These are phyloP conservation scores for Plasmodium malariae DNA, from an alignment of 169 alveolate species.

Conservation along the genomic window DNA sequence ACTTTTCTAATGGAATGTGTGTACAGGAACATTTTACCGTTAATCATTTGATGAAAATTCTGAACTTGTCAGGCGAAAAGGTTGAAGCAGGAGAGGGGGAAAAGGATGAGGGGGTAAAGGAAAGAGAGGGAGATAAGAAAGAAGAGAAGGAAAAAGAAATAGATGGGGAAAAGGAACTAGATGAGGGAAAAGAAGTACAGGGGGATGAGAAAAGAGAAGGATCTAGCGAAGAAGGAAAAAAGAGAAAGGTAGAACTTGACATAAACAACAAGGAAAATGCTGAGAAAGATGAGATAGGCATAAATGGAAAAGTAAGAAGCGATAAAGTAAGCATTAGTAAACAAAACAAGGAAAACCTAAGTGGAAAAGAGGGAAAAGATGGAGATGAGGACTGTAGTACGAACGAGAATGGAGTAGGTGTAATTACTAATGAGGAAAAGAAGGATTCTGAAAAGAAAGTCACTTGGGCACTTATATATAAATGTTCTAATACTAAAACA, in stretches of 20 bases:
- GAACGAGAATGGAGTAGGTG: background rate
- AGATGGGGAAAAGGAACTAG: background rate
- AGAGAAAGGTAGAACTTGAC: background rate
- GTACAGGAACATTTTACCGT: conserved; percentile 18
- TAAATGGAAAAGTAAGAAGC: background rate
- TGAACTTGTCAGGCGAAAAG: conserved; percentile 32
- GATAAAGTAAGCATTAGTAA: background rate
- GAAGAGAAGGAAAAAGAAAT: background rate
- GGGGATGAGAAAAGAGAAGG: background rate
- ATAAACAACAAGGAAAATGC: background rate
- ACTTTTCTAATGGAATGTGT: conserved; percentile 34
- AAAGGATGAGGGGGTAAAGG: background rate
- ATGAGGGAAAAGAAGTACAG: background rate
- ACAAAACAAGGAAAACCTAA: background rate
- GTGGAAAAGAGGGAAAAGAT: background rate
- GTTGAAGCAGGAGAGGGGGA: background rate
- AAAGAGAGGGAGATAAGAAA: background rate
- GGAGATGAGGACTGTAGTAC: background rate
- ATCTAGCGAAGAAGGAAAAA: background rate
- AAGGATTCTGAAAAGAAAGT: conserved; percentile 20
- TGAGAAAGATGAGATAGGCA: conserved; percentile 2
- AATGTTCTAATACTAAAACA: conserved; percentile 81
- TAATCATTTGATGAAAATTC: conserved; percentile 5
- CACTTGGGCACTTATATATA: conserved; percentile 84
- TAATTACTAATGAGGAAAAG: background rate